A percentile compares a stretch with the other conserved stretches of the same genome.
Evolutionary conservation across 352 stramenopile genomes (phyloP).

Genomic region (Pythium aphanidermatum): DNA sequence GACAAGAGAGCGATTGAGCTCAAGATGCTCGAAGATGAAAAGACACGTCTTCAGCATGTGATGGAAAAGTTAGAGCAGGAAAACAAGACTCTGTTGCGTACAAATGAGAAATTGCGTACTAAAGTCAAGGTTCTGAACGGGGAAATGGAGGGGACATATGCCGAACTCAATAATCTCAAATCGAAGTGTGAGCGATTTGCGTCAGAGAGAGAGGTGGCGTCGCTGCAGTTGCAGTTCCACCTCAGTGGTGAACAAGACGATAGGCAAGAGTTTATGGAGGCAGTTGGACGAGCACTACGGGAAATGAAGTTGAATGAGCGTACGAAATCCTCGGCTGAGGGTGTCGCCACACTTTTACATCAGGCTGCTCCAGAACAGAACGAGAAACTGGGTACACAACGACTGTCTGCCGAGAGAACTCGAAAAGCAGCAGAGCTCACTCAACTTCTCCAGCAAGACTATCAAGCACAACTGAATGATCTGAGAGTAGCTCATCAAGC

Average conservation of each 20-base stretch:
- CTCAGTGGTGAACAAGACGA: constrained; percentile 17
- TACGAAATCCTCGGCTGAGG: background rate
- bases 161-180: constrained; percentile 17
- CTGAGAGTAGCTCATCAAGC: constrained; percentile 13
- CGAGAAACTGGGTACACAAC: background rate
- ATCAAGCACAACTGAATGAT: constrained; percentile 19
- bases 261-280: constrained; percentile 42
- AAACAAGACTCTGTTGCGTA: constrained; percentile 15
- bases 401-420: constrained; percentile 14
- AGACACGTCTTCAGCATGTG: constrained; percentile 15
- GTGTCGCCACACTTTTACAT: background rate
- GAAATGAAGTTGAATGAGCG: constrained; percentile 30
- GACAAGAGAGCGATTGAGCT: constrained; percentile 41
- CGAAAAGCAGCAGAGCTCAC: constrained; percentile 21
- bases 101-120: constrained; percentile 16
- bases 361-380: background rate
- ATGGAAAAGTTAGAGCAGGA: constrained; percentile 19
- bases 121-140: constrained; percentile 16
- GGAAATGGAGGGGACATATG: background rate
- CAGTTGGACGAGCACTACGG: constrained; percentile 43
- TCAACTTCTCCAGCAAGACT: constrained; percentile 23
- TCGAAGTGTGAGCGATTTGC: constrained; percentile 25
- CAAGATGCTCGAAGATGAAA: constrained; percentile 35
- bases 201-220: constrained; percentile 43
- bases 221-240: constrained; percentile 57